Conservation (phyloP, 768 basidiomycete genomes). For the Crepidotus variabilis region DNA sequence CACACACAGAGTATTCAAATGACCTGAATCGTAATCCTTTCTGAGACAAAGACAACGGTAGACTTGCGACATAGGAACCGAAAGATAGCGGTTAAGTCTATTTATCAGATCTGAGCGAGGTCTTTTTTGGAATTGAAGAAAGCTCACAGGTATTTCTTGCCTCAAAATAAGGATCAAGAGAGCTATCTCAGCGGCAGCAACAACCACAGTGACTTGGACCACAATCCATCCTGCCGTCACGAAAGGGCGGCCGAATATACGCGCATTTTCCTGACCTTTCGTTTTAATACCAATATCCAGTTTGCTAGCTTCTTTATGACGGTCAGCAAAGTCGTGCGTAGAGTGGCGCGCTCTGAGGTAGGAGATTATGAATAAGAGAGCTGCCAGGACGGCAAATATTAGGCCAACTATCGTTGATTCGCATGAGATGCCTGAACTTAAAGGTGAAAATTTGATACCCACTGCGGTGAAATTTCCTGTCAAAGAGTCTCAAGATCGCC, state of each 20-base stretch:
- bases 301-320: constrained; percentile 30
- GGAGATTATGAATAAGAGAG: constrained; percentile 52
- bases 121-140: too few relatives aligned
- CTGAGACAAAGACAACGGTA: too few relatives aligned
- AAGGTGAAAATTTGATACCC: constrained; percentile 20
- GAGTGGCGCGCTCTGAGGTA: constrained; percentile 63
- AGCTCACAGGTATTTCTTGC: constrained; percentile 17
- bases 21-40: too few relatives aligned
- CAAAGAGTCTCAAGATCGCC: constrained; percentile 77
- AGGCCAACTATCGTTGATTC: constrained; percentile 42
- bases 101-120: too few relatives aligned
- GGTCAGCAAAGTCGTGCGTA: constrained; percentile 75
- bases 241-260: constrained; percentile 75
- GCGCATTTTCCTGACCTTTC: constrained; percentile 54
- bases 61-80: too few relatives aligned
- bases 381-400: constrained; percentile 60
- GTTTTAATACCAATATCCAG: constrained; percentile 44
- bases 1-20: too few relatives aligned
- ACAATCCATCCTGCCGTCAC: constrained; percentile 79
- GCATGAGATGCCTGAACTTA: constrained; percentile 1
- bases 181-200: constrained; percentile 60
- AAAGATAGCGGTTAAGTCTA: too few relatives aligned
- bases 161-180: constrained; percentile 60
- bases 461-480: constrained; percentile 71
- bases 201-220: constrained; percentile 53